A percentile compares a stretch with the other conserved stretches of the same genome.
Conservation (phyloP, 495 filamentous ascomycete genomes). For the Cercophora newfieldiana region DNA sequence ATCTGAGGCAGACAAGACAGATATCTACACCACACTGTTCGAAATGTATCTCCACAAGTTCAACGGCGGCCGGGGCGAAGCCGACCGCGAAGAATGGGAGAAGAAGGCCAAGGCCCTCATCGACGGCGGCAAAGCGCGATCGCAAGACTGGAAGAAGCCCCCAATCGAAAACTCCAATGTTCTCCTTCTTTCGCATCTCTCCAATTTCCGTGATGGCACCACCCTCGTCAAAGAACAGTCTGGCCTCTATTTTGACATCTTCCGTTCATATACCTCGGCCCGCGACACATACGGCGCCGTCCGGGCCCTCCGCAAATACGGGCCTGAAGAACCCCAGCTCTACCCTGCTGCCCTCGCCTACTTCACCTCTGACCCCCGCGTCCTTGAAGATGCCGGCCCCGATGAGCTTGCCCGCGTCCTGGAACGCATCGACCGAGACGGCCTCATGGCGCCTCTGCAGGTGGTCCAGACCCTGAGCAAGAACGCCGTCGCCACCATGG, state of each 20-base stretch:
- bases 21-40: slow-evolving; percentile 93
- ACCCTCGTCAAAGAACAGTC: slow-evolving; percentile 92
- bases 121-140: slow-evolving; percentile 52
- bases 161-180: slow-evolving; percentile 94
- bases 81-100: slow-evolving; percentile 79
- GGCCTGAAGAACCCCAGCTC: slow-evolving; percentile 85
- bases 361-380: slow-evolving; percentile 79
- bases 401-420: slow-evolving; percentile 79
- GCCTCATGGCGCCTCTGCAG: slow-evolving; percentile 92
- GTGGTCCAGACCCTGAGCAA: slow-evolving; percentile 83
- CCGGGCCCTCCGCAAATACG: slow-evolving; percentile 85
- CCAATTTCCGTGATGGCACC: slow-evolving; percentile 85
- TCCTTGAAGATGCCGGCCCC: slow-evolving; percentile 82
- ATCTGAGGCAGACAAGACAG: slow-evolving; percentile 67
- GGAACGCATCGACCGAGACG: slow-evolving; percentile 81
- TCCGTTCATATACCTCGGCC: slow-evolving; percentile 91
- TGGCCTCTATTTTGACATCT: slow-evolving; percentile 90
- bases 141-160: slow-evolving; percentile 46
- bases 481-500: slow-evolving; percentile 82
- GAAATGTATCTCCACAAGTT: slow-evolving; percentile 96
- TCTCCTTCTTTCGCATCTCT: slow-evolving; percentile 86
- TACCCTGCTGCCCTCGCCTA: slow-evolving; percentile 93
- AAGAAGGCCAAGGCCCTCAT: slow-evolving; percentile 83
- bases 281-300: slow-evolving; percentile 91
- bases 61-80: slow-evolving; percentile 63